Evolutionary conservation across 352 stramenopile species (phyloP), one percentile per base, ranked within the genome.

Genomic region (Phytophthora colocasiae): DNA sequence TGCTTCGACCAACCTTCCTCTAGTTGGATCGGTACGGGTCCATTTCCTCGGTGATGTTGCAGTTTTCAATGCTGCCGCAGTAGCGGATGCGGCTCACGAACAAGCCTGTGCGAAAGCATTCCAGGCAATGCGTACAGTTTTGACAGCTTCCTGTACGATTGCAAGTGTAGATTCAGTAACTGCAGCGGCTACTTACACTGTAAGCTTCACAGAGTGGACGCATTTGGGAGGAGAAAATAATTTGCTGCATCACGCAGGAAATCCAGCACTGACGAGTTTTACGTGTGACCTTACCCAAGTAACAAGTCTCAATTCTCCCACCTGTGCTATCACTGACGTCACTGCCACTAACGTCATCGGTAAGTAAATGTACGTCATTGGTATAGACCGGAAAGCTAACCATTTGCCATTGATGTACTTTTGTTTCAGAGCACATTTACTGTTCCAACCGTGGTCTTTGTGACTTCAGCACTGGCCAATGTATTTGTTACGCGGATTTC

Each of bases 381-480:
- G 24, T 59, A 19, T n/a, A 22, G 10, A 38, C 7, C 6, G 15
- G n/a, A 40, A 53, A 17, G n/a, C 29, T 58, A 17, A 59, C 32
- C 6, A 46, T 15, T 5, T 59, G 22, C 38, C 36, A 2, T 58
- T 67, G 14, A n/a, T 48, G 3, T 44, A 32, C 17, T 26, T 19
- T 29, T 40, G 31, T 66, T 65, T 45, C 24, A 91, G 89, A 97
- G 56, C 90, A 96, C 52, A 57, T 72, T 17, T 93, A 81, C 49
- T 97, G 89, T 58, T 85, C 86, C 3, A 88, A 89, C n/a, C 81
- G 89, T 43, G 89, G 89, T 5, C 56, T 89, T 7, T 97, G 89
- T 43, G 81, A 93, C 46, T 93, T 93, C 39, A 69, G 54, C 11
- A 83, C 69, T 8, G 89, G 89, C 1, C 51, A 79, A 31, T 97